Conservation (phyloP, 257 asterid genomes). For the Salvia rosmarinus region DNA sequence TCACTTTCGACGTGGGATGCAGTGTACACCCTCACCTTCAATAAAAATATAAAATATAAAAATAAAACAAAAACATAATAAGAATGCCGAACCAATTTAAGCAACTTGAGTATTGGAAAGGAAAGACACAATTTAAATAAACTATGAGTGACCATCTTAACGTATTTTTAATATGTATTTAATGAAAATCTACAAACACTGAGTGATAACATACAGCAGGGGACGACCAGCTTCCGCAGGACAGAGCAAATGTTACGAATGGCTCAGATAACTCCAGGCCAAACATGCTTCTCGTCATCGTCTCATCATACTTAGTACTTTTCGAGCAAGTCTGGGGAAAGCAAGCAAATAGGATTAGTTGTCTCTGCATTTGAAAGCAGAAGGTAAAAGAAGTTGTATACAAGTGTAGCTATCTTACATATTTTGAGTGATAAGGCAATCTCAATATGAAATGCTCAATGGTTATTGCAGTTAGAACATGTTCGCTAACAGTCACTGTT, state of each 20-base stretch:
- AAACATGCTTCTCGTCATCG: constrained; percentile 51
- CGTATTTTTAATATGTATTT: background rate
- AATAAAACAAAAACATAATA: background rate
- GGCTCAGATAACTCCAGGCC: constrained; percentile 83
- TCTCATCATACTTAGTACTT: constrained; percentile 60
- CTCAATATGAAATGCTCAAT: constrained; percentile 85
- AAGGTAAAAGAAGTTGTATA: background rate
- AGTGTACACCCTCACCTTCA: constrained; percentile 78
- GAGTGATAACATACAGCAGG: constrained; percentile 73
- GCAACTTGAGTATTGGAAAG: no score
- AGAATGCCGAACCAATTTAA: background rate
- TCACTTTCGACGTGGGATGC: constrained; percentile 75
- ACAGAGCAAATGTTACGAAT: constrained; percentile 85
- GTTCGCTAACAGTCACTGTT: constrained; percentile 71
- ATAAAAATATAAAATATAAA: background rate
- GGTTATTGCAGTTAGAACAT: constrained; percentile 67
- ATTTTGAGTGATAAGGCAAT: constrained; percentile 80
- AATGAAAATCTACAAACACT: background rate
- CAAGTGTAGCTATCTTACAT: constrained; percentile 47
- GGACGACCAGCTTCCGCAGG: constrained; percentile 98
- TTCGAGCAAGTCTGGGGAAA: constrained; percentile 60
- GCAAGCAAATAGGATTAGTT: constrained; percentile 17
- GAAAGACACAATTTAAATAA: background rate
- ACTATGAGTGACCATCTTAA: background rate
- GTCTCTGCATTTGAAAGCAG: background rate